Base-by-base conservation (phyloP, 2,329 filamentous ascomycete genomes). In the Colletotrichum incanum region DNA sequence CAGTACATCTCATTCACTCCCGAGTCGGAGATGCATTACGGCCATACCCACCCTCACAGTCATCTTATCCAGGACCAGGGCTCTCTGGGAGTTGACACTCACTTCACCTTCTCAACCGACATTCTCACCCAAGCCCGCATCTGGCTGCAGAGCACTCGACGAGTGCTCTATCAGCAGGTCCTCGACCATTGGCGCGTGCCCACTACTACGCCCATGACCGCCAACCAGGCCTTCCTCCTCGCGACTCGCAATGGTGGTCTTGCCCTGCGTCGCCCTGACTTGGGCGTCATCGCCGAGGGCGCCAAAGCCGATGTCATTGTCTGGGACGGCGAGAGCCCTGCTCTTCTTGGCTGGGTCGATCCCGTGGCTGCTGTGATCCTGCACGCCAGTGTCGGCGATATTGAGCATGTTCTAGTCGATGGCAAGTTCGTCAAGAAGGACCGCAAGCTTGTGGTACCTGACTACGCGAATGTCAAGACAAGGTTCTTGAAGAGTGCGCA, bases 11-110 rank as follows among this genome's bases (percentile, higher is more conserved):
- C 87, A 63, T 88, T 88, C 70, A 90, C 89, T 0, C 87, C 88
- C 1, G 89, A 91, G 75, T 88, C 86, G 0, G 89, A 91, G 75
- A 86, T 89, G 82, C 87, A 89, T 76, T 90, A 86, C 77, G 88
- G 89, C n/a, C 87, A 89, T 74, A 81, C 79, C 0, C 86, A 90
- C 69, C 81, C 82, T 1, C 76, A 78, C 47, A 82, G 80, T 23
- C 81, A 86, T 65, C 76, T 81, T 11, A 80, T 86, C 37, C 83
- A 83, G 37, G 88, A 90, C 75, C 87, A 90, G 73, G 84, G 83
- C 1, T 78, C 86, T 1, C 81, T 90, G 0, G 88, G 88, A 3
- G 80, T 90, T 12, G 88, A 90, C 75, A 89, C 86, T 0, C 85
- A 88, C 75, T 86, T 87, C 72, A 86, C 86, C 12, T 89, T 84